Evolutionary conservation across 2,329 filamentous ascomycete species (phyloP).

Genomic region (Myrmaecium sp.): DNA sequence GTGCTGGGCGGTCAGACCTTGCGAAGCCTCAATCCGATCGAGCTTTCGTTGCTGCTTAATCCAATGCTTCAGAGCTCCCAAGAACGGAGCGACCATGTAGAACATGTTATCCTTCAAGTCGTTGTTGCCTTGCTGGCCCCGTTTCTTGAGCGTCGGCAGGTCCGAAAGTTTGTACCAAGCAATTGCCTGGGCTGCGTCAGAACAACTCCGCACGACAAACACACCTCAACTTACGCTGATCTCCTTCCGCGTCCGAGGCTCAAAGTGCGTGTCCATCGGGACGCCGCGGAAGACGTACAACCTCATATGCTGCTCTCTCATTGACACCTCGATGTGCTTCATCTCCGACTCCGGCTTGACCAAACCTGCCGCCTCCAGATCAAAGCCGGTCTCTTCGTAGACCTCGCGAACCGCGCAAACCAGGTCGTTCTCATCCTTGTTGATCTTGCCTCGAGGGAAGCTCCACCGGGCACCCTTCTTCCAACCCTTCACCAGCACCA

Average conservation of each 20-base stretch:
- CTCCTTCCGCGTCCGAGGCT: slow-evolving; percentile 84
- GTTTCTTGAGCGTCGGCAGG: slow-evolving; percentile 63
- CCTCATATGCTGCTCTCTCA: slow-evolving; percentile 83
- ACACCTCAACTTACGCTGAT: slow-evolving; percentile 43
- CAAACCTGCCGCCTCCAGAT: slow-evolving; percentile 59
- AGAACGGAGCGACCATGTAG: slow-evolving; percentile 94
- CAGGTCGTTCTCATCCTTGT: slow-evolving; percentile 86
- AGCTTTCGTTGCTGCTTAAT: slow-evolving; percentile 66
- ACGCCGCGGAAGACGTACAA: slow-evolving; percentile 85
- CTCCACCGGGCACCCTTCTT: slow-evolving; percentile 95
- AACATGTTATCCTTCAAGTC: slow-evolving; percentile 65
- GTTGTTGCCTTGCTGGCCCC: slow-evolving; percentile 38
- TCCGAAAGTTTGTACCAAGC: slow-evolving; percentile 86
- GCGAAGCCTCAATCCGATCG: slow-evolving; percentile 34
- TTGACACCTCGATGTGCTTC: slow-evolving; percentile 74
- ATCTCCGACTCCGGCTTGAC: slow-evolving; percentile 51
- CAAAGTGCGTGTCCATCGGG: slow-evolving; percentile 72
- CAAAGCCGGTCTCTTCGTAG: slow-evolving; percentile 88
- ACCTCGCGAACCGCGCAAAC: slow-evolving; percentile 90
- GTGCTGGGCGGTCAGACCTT: slow-evolving; percentile 7
- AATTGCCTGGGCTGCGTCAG: slow-evolving; percentile 41
- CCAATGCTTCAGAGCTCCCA: slow-evolving; percentile 76
- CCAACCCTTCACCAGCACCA: slow-evolving; percentile 90
- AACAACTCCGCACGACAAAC: slow-evolving; percentile 2
- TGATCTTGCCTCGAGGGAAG: slow-evolving; percentile 93